Conservation (phyloP, 2,329 filamentous ascomycete species). For the Triangularia setosa region DNA sequence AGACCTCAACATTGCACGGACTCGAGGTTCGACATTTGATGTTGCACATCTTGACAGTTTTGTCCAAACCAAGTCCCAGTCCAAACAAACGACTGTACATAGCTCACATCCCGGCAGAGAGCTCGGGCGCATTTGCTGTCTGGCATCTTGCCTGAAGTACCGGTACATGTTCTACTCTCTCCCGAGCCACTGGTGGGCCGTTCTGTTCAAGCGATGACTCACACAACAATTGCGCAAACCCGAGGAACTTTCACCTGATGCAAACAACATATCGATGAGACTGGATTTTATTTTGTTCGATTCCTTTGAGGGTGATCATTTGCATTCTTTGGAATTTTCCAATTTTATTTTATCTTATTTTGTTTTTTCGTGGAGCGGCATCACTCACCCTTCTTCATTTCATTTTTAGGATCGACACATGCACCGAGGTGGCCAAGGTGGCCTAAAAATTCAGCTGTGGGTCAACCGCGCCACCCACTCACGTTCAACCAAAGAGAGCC, state of each 20-base stretch:
- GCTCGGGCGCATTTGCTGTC: not conserved
- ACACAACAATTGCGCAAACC: not conserved
- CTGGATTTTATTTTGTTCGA: not conserved
- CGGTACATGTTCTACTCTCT: not conserved
- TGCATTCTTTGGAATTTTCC: not conserved
- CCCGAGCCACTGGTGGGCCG: not conserved
- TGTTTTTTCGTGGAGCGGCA: not conserved
- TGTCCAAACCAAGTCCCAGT: not conserved
- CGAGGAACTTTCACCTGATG: not conserved
- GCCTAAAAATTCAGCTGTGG: not conserved
- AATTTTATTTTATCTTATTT: not conserved
- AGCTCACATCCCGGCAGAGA: not conserved
- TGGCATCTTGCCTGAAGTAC: not conserved
- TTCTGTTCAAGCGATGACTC: not conserved
- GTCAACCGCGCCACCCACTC: not conserved
- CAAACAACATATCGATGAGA: not conserved
- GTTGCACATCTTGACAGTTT: not conserved
- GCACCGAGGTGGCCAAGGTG: not conserved
- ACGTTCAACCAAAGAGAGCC: not conserved
- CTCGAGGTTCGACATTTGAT: not conserved
- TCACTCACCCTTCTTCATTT: not conserved
- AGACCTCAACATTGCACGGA: not conserved
- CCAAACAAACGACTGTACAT: not conserved
- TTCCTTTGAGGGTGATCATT: not conserved
- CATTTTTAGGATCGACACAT: not conserved